phyloP scores from a whole-genome alignment of 31 red algal genomes.

The Endocladia muricata region DNA sequence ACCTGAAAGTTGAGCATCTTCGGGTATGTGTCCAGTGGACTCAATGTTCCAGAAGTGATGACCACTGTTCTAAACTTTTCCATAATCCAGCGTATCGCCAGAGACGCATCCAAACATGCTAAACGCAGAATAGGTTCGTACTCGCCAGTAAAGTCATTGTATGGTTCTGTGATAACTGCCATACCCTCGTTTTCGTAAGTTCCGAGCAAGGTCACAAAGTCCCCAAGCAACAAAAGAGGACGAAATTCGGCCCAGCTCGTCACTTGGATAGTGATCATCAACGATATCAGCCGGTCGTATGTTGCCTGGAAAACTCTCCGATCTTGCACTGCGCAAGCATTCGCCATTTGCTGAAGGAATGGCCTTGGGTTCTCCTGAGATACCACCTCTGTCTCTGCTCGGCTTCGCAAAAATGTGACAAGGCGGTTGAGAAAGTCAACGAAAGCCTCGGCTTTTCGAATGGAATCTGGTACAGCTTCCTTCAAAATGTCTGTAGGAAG shows the following conservation, averaged over 20 bases:
- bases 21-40: conserved; percentile 82
- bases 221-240: conserved; percentile 66
- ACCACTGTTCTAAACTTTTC: conserved; percentile 82
- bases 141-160: conserved; percentile 77
- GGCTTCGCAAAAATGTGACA: conserved; percentile 41
- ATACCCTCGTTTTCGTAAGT: conserved; percentile 74
- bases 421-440: conserved; percentile 62
- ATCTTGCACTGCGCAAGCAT: conserved; percentile 39
- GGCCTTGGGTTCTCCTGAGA: conserved; percentile 56
- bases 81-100: conserved; percentile 83
- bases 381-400: conserved; percentile 31
- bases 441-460: conserved; percentile 83
- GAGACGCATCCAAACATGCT: conserved; percentile 81
- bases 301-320: conserved; percentile 36
- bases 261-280: conserved; percentile 72
- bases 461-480: conserved; percentile 86
- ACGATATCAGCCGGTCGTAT: conserved; percentile 65
- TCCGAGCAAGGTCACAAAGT: conserved; percentile 83
- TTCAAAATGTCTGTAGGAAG: conserved; percentile 45
- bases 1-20: conserved; percentile 80
- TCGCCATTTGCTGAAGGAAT: conserved; percentile 48
- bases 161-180: conserved; percentile 89
- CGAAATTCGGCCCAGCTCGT: conserved; percentile 59
- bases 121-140: conserved; percentile 82
- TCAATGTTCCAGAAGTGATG: conserved; percentile 92